Evolutionary conservation across 2,329 filamentous ascomycete genomes (phyloP).

Genomic region (Clarireedia monteithiana): DNA sequence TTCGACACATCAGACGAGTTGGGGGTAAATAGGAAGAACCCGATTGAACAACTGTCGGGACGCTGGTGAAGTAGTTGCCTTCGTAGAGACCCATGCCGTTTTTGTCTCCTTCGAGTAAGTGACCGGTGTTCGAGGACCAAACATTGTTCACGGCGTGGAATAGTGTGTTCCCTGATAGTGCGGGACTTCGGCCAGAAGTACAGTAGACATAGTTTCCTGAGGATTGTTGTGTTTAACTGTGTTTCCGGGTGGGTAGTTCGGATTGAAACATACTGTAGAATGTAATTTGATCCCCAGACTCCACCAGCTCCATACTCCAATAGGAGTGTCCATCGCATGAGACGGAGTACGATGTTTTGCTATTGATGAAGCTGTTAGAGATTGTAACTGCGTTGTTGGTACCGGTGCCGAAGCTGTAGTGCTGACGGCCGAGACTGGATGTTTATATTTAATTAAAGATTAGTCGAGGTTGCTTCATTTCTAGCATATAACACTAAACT

Average conservation of each 20-base stretch:
- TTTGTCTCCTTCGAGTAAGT: not conserved
- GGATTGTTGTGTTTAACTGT: no score
- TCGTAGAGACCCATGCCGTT: not conserved
- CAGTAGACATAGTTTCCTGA: conserved; percentile 37
- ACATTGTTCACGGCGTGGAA: not conserved
- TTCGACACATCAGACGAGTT: not conserved
- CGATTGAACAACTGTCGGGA: not conserved
- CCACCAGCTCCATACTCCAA: conserved; percentile 25
- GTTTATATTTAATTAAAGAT: conserved; percentile 7
- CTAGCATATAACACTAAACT: no score
- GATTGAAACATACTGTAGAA: conserved; percentile 20
- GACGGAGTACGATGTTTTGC: not conserved
- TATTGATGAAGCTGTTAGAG: conserved; percentile 30
- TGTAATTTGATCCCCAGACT: conserved; percentile 34
- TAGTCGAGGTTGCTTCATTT: no score
- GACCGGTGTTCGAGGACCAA: not conserved
- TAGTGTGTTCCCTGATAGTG: conserved; percentile 29
- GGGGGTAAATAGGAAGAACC: not conserved
- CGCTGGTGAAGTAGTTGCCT: not conserved
- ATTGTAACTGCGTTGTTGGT: conserved; percentile 34
- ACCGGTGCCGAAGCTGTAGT: conserved; percentile 31
- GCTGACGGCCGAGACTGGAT: conserved; percentile 37
- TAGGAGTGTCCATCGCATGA: not conserved
- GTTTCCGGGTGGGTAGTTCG: no score
- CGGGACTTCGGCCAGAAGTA: conserved; percentile 36